These are phyloP conservation scores for Gloeostereum incarnatum DNA, from an alignment of 768 basidiomycete species.

Conservation along the genomic window DNA sequence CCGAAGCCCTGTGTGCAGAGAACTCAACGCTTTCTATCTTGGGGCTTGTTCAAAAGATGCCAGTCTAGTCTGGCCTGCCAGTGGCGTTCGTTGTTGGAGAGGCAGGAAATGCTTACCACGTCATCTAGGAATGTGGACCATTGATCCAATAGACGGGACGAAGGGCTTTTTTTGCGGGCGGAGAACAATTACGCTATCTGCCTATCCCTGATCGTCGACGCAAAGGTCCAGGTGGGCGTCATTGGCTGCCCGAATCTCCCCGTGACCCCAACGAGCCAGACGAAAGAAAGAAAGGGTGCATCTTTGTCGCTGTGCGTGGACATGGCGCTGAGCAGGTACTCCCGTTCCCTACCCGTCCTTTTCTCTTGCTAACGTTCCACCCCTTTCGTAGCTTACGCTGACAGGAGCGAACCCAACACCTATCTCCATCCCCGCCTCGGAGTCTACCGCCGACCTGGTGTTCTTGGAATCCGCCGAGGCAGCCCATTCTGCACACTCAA, in stretches of 20 bases:
- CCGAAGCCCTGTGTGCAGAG: no score
- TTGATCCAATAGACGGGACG: slow-evolving; percentile 89
- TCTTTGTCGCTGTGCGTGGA: slow-evolving; percentile 83
- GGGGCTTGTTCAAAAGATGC: no score
- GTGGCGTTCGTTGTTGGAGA: no score
- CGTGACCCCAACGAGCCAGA: slow-evolving; percentile 41
- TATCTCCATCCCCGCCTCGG: slow-evolving; percentile 39
- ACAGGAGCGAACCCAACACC: slow-evolving; percentile 35
- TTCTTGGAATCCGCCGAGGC: slow-evolving; percentile 92
- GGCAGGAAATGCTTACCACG: slow-evolving; percentile 2
- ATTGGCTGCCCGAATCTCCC: slow-evolving; percentile 93
- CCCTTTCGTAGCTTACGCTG: slow-evolving; percentile 37
- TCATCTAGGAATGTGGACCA: slow-evolving; percentile 69
- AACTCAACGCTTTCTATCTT: no score
- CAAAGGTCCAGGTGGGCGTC: slow-evolving; percentile 72
- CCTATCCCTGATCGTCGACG: slow-evolving; percentile 73
- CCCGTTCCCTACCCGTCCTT: not conserved
- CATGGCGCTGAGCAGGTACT: slow-evolving; percentile 71
- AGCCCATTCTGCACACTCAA: slow-evolving; percentile 83
- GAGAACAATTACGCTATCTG: slow-evolving; percentile 95
- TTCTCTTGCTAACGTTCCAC: not conserved
- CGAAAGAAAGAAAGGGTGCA: slow-evolving; percentile 60
- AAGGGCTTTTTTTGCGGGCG: slow-evolving; percentile 88
- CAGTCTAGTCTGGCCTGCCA: no score
- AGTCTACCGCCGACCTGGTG: slow-evolving; percentile 38